Percentiles rank a stretch among this genome's conserved stretches.
Evolutionary conservation across 2,329 filamentous ascomycete species (phyloP).

Genomic region (Fusarium tuaranense): DNA sequence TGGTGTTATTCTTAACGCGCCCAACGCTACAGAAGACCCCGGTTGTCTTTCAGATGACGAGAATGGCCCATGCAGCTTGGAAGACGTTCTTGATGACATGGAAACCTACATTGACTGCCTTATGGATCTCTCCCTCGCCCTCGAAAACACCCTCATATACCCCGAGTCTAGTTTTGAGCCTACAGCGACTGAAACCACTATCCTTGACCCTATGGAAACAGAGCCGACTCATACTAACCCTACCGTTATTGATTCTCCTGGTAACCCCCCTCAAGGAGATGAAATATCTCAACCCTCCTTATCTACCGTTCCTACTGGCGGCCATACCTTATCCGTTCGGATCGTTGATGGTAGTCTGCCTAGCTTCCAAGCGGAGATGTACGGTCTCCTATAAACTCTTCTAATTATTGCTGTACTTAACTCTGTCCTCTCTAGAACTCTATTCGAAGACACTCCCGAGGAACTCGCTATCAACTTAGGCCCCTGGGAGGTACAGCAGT

Average conservation of each 20-base stretch:
- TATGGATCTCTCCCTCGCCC: neutral
- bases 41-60: neutral
- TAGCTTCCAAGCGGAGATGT: constrained; percentile 67
- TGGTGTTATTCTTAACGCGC: neutral
- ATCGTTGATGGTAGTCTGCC: constrained; percentile 61
- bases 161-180: neutral
- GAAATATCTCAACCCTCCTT: neutral
- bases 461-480: constrained; percentile 64
- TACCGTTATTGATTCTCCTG: neutral
- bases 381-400: constrained; percentile 23
- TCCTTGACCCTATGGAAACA: neutral
- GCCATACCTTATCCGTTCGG: neutral
- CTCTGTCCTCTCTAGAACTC: constrained; percentile 50
- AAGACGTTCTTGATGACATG: neutral
- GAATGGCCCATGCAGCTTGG: neutral
- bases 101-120: neutral
- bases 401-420: constrained; percentile 31
- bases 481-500: constrained; percentile 63
- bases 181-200: neutral
- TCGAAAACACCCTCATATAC: neutral
- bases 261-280: neutral
- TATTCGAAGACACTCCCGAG: constrained; percentile 61
- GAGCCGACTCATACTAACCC: neutral
- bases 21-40: neutral
- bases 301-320: neutral